Evolutionary conservation across 306 rosid genomes (phyloP), one percentile per base, ranked within the genome.

Genomic region (Luffa acutangula): DNA sequence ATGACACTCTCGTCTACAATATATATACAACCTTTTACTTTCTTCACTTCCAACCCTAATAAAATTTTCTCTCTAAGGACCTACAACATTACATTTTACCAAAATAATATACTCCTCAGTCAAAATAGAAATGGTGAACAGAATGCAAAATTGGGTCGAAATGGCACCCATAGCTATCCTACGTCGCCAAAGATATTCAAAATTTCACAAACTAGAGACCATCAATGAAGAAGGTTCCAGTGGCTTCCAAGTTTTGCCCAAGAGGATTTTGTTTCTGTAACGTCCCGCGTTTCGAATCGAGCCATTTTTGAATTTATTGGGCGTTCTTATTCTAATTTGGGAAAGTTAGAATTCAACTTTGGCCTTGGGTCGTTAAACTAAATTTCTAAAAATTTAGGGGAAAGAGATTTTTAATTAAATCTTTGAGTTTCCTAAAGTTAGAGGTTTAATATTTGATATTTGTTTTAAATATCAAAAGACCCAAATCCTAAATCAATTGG

Each of bases 221-320:
- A 89, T 92, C 77, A 80, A 52, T 6, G 97, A 92, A 71, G 97
- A 67, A 92, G 83, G 79, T 5, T 56, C 79, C 2, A 80, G 34
- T 1, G 4, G 36, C 33, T 60, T 62, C 34, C 31, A 78, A n/a
- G 21, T 21, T 57, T 41, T 62, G 17, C 33, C 72, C 11, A 78
- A 62, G 45, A 45, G 33, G 10, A 33, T 62, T 62, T 31, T 78
- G 33, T 59, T 78, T n/a, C n/a, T n/a, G n/a, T n/a, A n/a, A n/a
- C n/a, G n/a, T n/a, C n/a, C n/a, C n/a, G n/a, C n/a, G n/a, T n/a
- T n/a, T n/a, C n/a, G n/a, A n/a, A n/a, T n/a, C n/a, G n/a, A n/a
- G n/a, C n/a, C n/a, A n/a, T n/a, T n/a, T n/a, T n/a, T n/a, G n/a
- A n/a, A n/a, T n/a, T n/a, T n/a, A n/a, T n/a, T n/a, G n/a, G n/a